phyloP scores from a whole-genome alignment of 352 stramenopile genomes.

The Phytophthora litchii region DNA sequence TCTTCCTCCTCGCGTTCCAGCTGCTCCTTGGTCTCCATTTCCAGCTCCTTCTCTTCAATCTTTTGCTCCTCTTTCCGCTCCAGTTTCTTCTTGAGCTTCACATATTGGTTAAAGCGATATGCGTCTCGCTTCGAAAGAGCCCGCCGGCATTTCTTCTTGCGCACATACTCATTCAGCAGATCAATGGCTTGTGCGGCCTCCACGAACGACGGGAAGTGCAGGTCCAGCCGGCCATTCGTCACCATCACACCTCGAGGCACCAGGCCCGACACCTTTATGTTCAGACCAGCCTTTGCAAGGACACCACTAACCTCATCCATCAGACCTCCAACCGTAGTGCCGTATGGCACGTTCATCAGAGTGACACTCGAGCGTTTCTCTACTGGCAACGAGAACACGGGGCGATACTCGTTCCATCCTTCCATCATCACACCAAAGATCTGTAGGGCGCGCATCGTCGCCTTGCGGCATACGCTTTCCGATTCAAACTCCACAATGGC shows the following conservation, averaged over 20 bases:
- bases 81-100: conserved; percentile 49
- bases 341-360: conserved; percentile 82
- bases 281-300: conserved; percentile 48
- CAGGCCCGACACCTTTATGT: conserved; percentile 55
- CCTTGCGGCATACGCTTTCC: conserved; percentile 47
- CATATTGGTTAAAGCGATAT: conserved; percentile 40
- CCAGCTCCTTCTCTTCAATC: conserved; percentile 16
- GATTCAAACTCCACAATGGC: conserved; percentile 81
- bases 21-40: conserved; percentile 28
- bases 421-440: conserved; percentile 91
- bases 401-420: conserved; percentile 82
- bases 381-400: conserved; percentile 68
- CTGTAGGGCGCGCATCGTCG: conserved; percentile 77
- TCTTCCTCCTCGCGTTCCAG: conserved; percentile 34
- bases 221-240: conserved; percentile 78
- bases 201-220: conserved; percentile 71
- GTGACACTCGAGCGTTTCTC: conserved; percentile 62
- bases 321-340: conserved; percentile 63
- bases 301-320: conserved; percentile 67
- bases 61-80: conserved; percentile 25
- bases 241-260: conserved; percentile 70
- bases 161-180: conserved; percentile 58
- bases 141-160: conserved; percentile 59
- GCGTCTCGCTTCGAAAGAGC: conserved; percentile 50
- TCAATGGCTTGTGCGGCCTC: conserved; percentile 80